These are phyloP conservation scores for Biscogniauxia marginata DNA, from an alignment of 2,329 filamentous ascomycete genomes.

Conservation along the genomic window DNA sequence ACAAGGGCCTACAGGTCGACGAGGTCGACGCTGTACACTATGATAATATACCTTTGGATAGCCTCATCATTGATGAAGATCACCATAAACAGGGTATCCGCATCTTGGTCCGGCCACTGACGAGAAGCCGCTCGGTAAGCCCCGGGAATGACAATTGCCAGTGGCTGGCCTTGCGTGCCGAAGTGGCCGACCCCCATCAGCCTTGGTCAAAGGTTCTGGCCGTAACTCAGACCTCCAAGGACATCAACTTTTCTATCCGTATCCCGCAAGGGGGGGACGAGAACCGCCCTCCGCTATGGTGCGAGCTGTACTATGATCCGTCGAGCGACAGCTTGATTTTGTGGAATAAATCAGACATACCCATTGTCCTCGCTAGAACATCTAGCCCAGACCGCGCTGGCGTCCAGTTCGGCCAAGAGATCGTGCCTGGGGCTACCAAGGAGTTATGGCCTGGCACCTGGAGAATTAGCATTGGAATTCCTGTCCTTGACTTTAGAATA, in stretches of 20 bases:
- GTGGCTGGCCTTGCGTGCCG: slow-evolving; percentile 56
- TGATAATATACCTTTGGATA: slow-evolving; percentile 52
- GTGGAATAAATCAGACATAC: slow-evolving; percentile 53
- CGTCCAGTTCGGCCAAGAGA: slow-evolving; percentile 43
- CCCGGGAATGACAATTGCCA: slow-evolving; percentile 56
- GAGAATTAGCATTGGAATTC: slow-evolving; percentile 51
- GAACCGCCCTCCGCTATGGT: slow-evolving; percentile 52
- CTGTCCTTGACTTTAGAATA: slow-evolving; percentile 58
- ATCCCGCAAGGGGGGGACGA: slow-evolving; percentile 48
- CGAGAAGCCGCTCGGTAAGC: slow-evolving; percentile 53
- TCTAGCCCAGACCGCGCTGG: slow-evolving; percentile 41
- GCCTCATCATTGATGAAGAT: slow-evolving; percentile 49
- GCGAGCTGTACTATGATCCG: slow-evolving; percentile 60
- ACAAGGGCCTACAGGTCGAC: slow-evolving; percentile 44
- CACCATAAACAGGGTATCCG: slow-evolving; percentile 56
- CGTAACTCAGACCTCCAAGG: slow-evolving; percentile 58
- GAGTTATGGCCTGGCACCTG: slow-evolving; percentile 55
- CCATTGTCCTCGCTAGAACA: slow-evolving; percentile 48
- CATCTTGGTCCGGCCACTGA: slow-evolving; percentile 55
- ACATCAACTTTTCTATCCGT: slow-evolving; percentile 59
- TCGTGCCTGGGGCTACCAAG: slow-evolving; percentile 45
- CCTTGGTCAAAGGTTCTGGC: slow-evolving; percentile 57
- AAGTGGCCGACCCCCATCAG: slow-evolving; percentile 49
- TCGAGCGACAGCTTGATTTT: slow-evolving; percentile 58
- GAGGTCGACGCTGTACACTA: slow-evolving; percentile 39